phyloP scores from a whole-genome alignment of 2,329 filamentous ascomycete species.

The Trichoderma sp. region DNA sequence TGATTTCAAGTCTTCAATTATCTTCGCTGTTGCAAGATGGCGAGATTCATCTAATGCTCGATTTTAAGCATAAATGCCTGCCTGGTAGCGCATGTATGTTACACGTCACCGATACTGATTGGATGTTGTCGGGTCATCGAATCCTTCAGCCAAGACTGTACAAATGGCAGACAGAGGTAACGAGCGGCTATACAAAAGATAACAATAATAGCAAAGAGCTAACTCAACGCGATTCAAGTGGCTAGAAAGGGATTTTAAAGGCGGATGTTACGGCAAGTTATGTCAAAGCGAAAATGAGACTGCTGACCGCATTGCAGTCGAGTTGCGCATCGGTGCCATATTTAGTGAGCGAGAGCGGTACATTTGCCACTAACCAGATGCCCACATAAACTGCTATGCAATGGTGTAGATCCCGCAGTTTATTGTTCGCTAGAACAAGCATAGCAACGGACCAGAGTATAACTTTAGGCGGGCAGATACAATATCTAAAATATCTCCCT shows the following conservation, averaged over 20 bases:
- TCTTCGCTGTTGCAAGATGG: not conserved
- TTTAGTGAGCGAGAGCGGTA: not conserved
- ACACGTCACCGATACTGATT: slow-evolving; percentile 6
- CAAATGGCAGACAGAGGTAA: too few species aligned
- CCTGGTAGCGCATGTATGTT: not conserved
- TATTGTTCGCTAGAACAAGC: not conserved
- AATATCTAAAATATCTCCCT: not conserved
- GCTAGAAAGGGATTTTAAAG: not conserved
- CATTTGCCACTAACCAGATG: not conserved
- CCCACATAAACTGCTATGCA: not conserved
- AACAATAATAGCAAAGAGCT: not conserved
- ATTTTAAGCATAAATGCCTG: not conserved
- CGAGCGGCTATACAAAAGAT: not conserved
- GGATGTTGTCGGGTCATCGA: slow-evolving; percentile 4
- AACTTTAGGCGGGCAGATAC: not conserved
- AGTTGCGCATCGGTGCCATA: not conserved
- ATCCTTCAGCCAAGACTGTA: slow-evolving; percentile 9
- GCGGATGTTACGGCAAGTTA: not conserved
- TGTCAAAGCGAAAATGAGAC: not conserved
- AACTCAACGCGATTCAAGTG: not conserved
- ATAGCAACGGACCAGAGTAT: not conserved
- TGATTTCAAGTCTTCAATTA: not conserved
- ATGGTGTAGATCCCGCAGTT: not conserved
- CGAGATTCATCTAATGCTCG: not conserved
- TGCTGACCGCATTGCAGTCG: slow-evolving; percentile 7